Evolutionary conservation across 2,329 filamentous ascomycete species (phyloP).

Genomic region (Xenoacremonium recifei): DNA sequence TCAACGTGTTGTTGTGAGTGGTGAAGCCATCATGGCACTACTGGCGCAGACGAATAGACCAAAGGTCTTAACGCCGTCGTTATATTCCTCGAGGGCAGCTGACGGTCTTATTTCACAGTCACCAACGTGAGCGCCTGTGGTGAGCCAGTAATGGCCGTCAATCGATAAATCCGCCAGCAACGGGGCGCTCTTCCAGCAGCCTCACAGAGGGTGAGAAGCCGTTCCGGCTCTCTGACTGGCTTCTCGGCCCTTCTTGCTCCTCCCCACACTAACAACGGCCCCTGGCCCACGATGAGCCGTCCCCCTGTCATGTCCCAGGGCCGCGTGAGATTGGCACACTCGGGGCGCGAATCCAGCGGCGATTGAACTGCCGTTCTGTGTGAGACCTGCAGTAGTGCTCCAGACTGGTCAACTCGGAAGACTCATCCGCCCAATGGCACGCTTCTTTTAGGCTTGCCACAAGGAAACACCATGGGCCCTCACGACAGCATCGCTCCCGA

Average conservation of each 20-base stretch:
- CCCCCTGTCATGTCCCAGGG: too few species aligned
- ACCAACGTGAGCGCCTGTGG: constrained; percentile 11
- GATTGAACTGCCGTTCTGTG: too few species aligned
- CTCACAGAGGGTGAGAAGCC: constrained; percentile 14
- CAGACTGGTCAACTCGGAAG: too few species aligned
- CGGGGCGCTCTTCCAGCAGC: constrained; percentile 7
- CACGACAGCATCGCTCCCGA: too few species aligned
- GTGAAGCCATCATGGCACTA: background rate
- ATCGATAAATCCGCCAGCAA: constrained; percentile 1
- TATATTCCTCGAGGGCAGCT: constrained; percentile 7
- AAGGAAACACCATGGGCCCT: constrained; percentile 11
- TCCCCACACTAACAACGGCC: constrained; percentile 20
- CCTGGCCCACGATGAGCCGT: too few species aligned
- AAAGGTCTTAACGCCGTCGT: constrained; percentile 1
- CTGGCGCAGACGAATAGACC: background rate
- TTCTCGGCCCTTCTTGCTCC: constrained; percentile 23
- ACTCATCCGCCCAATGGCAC: constrained; percentile 10
- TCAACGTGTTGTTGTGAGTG: constrained; percentile 1
- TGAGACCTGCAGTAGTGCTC: too few species aligned
- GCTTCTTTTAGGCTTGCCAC: constrained; percentile 17
- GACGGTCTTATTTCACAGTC: too few species aligned
- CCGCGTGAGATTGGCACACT: too few species aligned
- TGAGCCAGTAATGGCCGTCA: constrained; percentile 13
- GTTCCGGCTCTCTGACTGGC: constrained; percentile 23
- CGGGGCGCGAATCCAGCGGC: too few species aligned